Base-by-base conservation (phyloP, 148 eudicot species). In the Rheum nobile region DNA sequence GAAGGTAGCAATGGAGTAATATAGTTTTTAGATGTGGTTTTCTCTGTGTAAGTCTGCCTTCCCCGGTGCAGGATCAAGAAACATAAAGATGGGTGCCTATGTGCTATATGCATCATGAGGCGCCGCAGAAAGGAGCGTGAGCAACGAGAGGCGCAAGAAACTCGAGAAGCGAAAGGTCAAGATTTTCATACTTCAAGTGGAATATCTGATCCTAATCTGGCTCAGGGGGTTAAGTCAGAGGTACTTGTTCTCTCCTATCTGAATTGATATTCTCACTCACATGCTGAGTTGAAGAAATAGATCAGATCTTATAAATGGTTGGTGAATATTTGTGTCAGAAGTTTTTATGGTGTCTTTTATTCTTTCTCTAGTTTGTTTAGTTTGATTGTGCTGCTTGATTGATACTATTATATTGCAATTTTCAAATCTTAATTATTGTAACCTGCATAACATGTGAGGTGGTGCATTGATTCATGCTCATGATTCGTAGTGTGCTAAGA, bases 91-190 rank as follows among this genome's bases (percentile, higher is more conserved):
- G 99, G 86, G 37, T 95, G 99, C 78, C 79, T 88, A 71, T 95
- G 99, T 87, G 99, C 99, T 61, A 92, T 95, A 78, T 95, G 97
- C 82, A 83, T 90, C 52, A 95, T 95, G 99, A 92, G 83, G 92
- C 93, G 99, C 1, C 92, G 96, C 29, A 86, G 99, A 82, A 83
- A 85, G 74, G 99, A 92, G 86, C 84, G 96, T 1, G 97, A 87
- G 75, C 90, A 86, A 78, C 83, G 85, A 70, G 87, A 84, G 82
- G 97, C 92, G 75, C 78, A 85, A 14, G 91, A 86, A 77, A 85
- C 85, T 74, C 82, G 88, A 6, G 91, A 88, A 77, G 81, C 83
- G 74, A 83, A 75, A 78, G 74, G 77, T 77, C 84, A 82, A 71
- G 75, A 42, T 81, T 75, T 48, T 71, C 84, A 91, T 48, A 84